A percentile compares a stretch with the other conserved stretches of the same genome.
Conservation (phyloP, 2,329 filamentous ascomycete species). For the Nectriaceae sp. region DNA sequence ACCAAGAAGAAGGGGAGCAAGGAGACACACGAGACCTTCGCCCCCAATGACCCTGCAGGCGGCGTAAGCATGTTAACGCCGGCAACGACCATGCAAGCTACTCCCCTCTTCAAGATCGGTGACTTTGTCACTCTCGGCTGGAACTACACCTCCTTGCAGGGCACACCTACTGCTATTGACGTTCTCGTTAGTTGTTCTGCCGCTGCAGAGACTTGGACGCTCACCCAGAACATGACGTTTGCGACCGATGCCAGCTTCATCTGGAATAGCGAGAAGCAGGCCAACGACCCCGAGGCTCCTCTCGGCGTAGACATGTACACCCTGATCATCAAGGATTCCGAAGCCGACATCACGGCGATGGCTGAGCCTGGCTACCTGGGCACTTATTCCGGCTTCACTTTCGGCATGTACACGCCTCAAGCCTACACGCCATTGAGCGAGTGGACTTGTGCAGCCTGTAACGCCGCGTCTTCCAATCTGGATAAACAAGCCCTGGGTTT, state of each 20-base stretch:
- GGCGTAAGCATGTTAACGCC: slow-evolving; percentile 57
- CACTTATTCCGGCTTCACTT: slow-evolving; percentile 49
- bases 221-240: slow-evolving; percentile 65
- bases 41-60: slow-evolving; percentile 49
- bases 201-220: slow-evolving; percentile 57
- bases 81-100: slow-evolving; percentile 42
- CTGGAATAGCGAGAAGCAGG: slow-evolving; percentile 59
- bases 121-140: slow-evolving; percentile 61
- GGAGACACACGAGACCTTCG: slow-evolving; percentile 42
- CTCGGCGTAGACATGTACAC: slow-evolving; percentile 60
- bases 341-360: slow-evolving; percentile 49
- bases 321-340: slow-evolving; percentile 62
- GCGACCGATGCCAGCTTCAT: slow-evolving; percentile 51
- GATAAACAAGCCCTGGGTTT: slow-evolving; percentile 52
- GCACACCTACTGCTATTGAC: slow-evolving; percentile 61
- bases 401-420: slow-evolving; percentile 58
- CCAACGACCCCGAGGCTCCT: slow-evolving; percentile 45
- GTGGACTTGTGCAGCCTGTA: slow-evolving; percentile 61
- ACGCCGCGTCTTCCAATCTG: slow-evolving; percentile 48
- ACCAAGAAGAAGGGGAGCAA: slow-evolving; percentile 24
- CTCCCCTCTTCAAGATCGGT: slow-evolving; percentile 61
- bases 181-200: slow-evolving; percentile 58
- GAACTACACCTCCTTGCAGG: slow-evolving; percentile 66
- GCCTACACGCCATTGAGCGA: slow-evolving; percentile 53
- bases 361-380: slow-evolving; percentile 58